Evolutionary conservation across 78 protist species (phyloP).

Genomic region (Salpingoeca rosetta): DNA sequence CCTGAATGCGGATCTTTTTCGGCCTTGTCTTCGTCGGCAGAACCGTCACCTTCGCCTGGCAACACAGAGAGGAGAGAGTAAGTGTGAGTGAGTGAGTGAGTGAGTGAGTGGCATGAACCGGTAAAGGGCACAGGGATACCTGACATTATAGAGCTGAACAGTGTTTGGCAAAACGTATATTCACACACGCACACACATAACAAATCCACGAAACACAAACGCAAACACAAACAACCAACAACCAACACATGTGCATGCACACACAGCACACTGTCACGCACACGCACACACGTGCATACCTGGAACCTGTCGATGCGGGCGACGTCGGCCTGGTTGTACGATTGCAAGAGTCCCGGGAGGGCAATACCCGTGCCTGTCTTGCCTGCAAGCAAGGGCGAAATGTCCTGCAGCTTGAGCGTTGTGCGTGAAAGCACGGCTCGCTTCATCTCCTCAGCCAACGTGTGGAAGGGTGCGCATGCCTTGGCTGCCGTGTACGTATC

Average conservation of each 20-base stretch:
- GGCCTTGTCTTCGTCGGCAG: constrained; percentile 81
- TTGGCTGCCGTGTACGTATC: background rate
- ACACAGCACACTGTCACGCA: background rate
- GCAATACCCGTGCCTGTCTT: background rate
- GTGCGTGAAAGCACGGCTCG: background rate
- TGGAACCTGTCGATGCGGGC: too few species aligned
- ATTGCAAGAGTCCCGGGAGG: too few species aligned
- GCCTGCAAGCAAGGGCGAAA: background rate
- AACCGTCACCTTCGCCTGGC: constrained; percentile 17
- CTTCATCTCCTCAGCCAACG: background rate
- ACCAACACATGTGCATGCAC: background rate
- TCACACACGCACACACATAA: too few species aligned
- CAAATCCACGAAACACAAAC: background rate
- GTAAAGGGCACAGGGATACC: constrained; percentile 32
- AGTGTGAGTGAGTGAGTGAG: constrained; percentile 28
- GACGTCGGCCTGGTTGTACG: too few species aligned
- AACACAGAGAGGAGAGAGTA: too few species aligned
- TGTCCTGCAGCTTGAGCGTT: background rate
- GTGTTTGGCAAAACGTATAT: too few species aligned
- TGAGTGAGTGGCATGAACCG: constrained; percentile 9
- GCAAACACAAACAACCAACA: background rate
- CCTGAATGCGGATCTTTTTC: constrained; percentile 56
- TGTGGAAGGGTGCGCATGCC: background rate
- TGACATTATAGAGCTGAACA: constrained; percentile 3
- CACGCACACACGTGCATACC: background rate